A percentile compares a stretch with the other conserved stretches of the same genome.
Conservation (phyloP, 2,329 filamentous ascomycete species). For the Fusarium protoensiforme region DNA sequence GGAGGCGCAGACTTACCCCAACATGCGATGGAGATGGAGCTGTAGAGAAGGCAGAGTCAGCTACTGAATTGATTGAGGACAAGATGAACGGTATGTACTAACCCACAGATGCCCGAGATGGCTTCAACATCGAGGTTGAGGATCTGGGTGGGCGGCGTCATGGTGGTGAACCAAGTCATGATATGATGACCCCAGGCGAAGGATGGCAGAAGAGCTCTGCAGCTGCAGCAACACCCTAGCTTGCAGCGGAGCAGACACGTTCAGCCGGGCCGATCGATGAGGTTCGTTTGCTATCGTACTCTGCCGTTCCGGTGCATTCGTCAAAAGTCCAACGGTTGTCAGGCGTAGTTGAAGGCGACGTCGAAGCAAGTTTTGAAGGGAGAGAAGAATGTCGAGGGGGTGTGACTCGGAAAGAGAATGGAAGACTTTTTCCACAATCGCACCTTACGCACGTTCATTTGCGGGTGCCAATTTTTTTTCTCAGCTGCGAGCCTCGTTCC, state of each 20-base stretch:
- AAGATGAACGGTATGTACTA: slow-evolving; percentile 50
- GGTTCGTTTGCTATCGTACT: not conserved
- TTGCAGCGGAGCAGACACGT: slow-evolving; percentile 8
- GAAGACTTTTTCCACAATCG: slow-evolving; percentile 39
- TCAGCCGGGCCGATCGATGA: not conserved
- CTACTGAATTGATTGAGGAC: not conserved
- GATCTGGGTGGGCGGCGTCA: slow-evolving; percentile 66
- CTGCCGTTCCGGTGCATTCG: slow-evolving; percentile 20
- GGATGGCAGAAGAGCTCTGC: slow-evolving; percentile 20
- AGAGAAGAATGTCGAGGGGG: slow-evolving; percentile 21
- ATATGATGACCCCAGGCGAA: slow-evolving; percentile 34
- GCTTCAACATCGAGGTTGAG: slow-evolving; percentile 86
- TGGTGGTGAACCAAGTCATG: slow-evolving; percentile 42
- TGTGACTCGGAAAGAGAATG: slow-evolving; percentile 9
- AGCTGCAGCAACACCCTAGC: slow-evolving; percentile 15
- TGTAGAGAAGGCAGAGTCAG: slow-evolving; percentile 47
- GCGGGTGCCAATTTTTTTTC: slow-evolving; percentile 5
- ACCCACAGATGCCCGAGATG: slow-evolving; percentile 92
- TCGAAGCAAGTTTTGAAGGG: slow-evolving; percentile 26
- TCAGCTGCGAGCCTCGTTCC: slow-evolving; percentile 12
- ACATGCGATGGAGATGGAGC: slow-evolving; percentile 95
- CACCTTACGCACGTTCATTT: slow-evolving; percentile 3
- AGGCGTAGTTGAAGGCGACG: not conserved
- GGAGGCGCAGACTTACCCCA: slow-evolving; percentile 65
- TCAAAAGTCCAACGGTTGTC: not conserved